phyloP scores from a whole-genome alignment of 352 stramenopile species.

The Phytopythium sindhum region DNA sequence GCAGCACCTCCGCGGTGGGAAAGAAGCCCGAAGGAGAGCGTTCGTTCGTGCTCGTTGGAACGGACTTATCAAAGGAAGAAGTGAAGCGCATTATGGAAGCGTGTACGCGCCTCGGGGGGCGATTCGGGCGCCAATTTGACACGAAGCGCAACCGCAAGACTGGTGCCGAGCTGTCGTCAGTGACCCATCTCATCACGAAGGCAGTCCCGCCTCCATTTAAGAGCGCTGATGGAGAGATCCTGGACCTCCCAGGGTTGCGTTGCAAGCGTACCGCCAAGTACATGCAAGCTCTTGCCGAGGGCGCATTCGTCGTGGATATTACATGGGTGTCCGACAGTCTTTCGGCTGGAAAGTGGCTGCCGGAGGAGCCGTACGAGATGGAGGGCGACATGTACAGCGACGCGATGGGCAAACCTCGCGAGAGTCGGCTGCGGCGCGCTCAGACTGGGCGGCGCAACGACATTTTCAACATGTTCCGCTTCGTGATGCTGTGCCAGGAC shows the following conservation, averaged over 20 bases:
- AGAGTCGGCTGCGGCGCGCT: constrained; percentile 43
- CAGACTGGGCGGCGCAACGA: constrained; percentile 61
- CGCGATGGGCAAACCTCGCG: constrained; percentile 60
- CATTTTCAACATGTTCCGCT: constrained; percentile 75
- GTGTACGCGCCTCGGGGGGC: constrained; percentile 57
- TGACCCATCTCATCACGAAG: constrained; percentile 80
- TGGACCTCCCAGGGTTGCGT: constrained; percentile 24
- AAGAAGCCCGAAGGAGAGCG: not conserved
- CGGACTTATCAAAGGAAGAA: constrained; percentile 53
- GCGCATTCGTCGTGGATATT: constrained; percentile 72
- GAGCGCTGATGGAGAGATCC: not conserved
- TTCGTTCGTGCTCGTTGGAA: constrained; percentile 57
- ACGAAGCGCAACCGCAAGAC: constrained; percentile 43
- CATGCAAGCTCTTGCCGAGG: constrained; percentile 78
- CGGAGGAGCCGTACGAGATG: constrained; percentile 72
- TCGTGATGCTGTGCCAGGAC: constrained; percentile 67
- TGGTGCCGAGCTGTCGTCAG: constrained; percentile 41
- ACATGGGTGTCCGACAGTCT: constrained; percentile 73
- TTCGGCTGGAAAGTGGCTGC: constrained; percentile 55
- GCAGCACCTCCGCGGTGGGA: not conserved
- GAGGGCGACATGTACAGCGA: constrained; percentile 79
- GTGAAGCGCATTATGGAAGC: constrained; percentile 50
- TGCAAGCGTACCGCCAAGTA: constrained; percentile 86
- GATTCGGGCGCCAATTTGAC: constrained; percentile 74
- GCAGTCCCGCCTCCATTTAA: constrained; percentile 3